These are phyloP conservation scores for Solanum bulbocastanum DNA, from an alignment of 257 asterid species.

Conservation along the genomic window DNA sequence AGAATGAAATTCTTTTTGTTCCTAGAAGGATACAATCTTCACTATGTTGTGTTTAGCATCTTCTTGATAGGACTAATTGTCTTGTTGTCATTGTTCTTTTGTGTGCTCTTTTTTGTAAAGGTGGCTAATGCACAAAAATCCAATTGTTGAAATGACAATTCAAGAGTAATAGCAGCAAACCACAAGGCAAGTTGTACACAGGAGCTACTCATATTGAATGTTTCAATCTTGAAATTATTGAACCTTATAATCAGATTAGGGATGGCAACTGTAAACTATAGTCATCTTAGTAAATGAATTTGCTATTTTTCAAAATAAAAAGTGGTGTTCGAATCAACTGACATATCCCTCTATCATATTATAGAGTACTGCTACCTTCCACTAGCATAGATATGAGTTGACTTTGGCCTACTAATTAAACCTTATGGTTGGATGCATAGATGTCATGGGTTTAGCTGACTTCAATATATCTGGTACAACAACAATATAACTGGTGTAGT, in stretches of 20 bases:
- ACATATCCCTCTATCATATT: too few species aligned
- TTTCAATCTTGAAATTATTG: not conserved
- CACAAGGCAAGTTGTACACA: not conserved
- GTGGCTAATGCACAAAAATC: not conserved
- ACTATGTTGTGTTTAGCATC: not conserved
- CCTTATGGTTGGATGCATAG: not conserved
- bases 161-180: not conserved
- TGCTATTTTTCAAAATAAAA: not conserved
- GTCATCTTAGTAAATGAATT: not conserved
- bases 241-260: too few species aligned
- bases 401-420: too few species aligned
- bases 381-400: too few species aligned
- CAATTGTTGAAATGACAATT: not conserved
- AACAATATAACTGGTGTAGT: fast-evolving
- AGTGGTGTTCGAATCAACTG: not conserved
- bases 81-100: not conserved
- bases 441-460: too few species aligned
- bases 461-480: not conserved
- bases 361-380: too few species aligned
- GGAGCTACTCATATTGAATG: not conserved
- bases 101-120: not conserved
- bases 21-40: not conserved
- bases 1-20: not conserved
- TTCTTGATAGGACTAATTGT: not conserved
- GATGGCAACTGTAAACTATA: too few species aligned